A percentile compares a stretch with the other conserved stretches of the same genome.
Conservation (phyloP, 257 asterid species). For the Solanum raphanifolium region DNA sequence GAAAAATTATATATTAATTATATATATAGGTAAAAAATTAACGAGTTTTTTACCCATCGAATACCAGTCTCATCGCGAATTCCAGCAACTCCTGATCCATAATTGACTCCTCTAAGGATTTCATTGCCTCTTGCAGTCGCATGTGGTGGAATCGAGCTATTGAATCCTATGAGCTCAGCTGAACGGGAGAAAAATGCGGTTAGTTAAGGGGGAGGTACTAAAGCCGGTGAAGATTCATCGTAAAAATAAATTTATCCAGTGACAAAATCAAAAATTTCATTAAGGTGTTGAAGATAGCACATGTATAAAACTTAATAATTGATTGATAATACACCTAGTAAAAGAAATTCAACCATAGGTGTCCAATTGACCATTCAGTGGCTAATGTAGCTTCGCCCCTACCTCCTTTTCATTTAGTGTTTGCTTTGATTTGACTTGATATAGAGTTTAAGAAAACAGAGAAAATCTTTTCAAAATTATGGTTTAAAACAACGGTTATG, state of each 20-base stretch:
- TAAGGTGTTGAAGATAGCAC: background rate
- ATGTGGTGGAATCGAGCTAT: slow-evolving; percentile 27
- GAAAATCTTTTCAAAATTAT: background rate
- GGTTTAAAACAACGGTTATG: background rate
- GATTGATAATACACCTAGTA: background rate
- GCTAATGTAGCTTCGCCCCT: background rate
- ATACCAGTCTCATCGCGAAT: slow-evolving; percentile 29
- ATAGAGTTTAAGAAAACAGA: background rate
- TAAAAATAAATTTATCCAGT: too few relatives aligned
- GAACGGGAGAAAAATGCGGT: background rate
- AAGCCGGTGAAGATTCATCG: background rate
- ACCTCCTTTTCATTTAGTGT: background rate
- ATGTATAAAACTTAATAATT: background rate
- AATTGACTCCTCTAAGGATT: slow-evolving; percentile 27
- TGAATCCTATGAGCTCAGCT: slow-evolving; percentile 28
- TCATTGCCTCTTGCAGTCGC: slow-evolving; percentile 12
- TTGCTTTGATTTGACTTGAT: background rate
- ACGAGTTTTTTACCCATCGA: slow-evolving; percentile 12
- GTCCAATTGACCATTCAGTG: background rate
- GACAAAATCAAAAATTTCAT: background rate
- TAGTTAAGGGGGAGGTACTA: background rate
- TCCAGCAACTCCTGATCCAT: slow-evolving; percentile 43
- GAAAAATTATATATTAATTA: background rate
- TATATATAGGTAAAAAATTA: background rate
- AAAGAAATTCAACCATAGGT: background rate